Evolutionary conservation across 2,329 filamentous ascomycete genomes (phyloP).

Genomic region (Pseudogymnoascus sp.): DNA sequence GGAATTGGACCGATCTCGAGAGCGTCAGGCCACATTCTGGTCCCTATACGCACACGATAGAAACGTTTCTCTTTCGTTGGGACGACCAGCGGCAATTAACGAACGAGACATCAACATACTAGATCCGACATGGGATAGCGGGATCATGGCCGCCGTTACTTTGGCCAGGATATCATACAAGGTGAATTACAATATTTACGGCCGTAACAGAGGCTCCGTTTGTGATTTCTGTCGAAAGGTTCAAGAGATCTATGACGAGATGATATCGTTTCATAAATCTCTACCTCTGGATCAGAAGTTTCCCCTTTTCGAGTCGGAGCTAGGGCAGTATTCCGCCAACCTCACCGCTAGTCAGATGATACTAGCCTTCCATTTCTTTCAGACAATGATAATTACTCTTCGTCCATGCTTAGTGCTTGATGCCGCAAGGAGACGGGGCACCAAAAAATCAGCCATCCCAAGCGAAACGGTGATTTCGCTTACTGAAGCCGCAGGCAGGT

Average conservation of each 20-base stretch:
- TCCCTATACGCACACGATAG: slow-evolving; percentile 11
- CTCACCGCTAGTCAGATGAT: slow-evolving; percentile 7
- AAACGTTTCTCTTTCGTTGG: slow-evolving; percentile 12
- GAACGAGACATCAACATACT: slow-evolving; percentile 10
- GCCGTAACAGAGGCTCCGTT: slow-evolving; percentile 4
- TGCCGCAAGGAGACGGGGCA: background rate
- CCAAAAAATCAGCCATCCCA: background rate
- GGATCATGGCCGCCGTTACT: background rate
- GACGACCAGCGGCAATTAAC: slow-evolving; percentile 12
- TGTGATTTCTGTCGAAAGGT: slow-evolving; percentile 11
- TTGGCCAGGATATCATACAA: slow-evolving; percentile 11
- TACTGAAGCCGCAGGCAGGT: background rate
- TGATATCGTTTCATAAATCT: slow-evolving; percentile 10
- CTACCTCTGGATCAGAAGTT: slow-evolving; percentile 5
- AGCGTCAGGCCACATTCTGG: slow-evolving; percentile 12
- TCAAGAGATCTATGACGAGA: slow-evolving; percentile 8
- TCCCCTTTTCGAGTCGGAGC: slow-evolving; percentile 4
- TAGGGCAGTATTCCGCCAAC: background rate
- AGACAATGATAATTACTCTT: slow-evolving; percentile 11
- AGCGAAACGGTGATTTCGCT: slow-evolving; percentile 1
- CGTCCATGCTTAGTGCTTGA: slow-evolving; percentile 11
- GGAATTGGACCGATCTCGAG: background rate
- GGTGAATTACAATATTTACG: slow-evolving; percentile 11
- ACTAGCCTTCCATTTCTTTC: slow-evolving; percentile 11
- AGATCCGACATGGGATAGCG: background rate